Conservation (phyloP, 345 rosid genomes). For the Camelina hispida region DNA sequence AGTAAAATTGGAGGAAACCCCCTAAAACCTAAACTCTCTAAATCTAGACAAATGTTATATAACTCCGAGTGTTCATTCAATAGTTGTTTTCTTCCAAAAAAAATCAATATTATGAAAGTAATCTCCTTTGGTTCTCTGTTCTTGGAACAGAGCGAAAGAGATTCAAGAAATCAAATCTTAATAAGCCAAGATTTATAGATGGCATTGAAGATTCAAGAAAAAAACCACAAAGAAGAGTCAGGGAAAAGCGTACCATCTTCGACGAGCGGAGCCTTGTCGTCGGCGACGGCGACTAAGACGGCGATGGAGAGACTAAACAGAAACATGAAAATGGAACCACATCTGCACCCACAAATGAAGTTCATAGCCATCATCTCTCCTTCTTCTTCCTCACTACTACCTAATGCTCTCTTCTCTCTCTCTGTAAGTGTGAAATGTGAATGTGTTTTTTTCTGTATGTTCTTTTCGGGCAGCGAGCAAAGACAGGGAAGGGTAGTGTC, state of each 20-base stretch:
- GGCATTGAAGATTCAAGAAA: constrained; percentile 7
- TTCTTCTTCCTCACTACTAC: constrained; percentile 21
- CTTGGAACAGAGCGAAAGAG: constrained; percentile 1
- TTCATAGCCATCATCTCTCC: constrained; percentile 48
- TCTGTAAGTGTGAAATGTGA: constrained; percentile 36
- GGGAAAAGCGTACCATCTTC: constrained; percentile 68
- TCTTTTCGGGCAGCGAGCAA: constrained; percentile 45
- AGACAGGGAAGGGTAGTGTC: constrained; percentile 42
- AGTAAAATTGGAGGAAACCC: background rate
- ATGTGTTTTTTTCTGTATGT: constrained; percentile 39
- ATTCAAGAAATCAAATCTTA: constrained; percentile 22
- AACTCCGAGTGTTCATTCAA: too few species aligned
- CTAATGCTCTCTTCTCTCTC: constrained; percentile 23
- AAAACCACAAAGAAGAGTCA: background rate
- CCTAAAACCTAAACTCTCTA: background rate
- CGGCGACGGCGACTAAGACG: constrained; percentile 47
- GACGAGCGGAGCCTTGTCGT: constrained; percentile 47
- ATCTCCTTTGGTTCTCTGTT: constrained; percentile 3
- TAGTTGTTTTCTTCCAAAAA: background rate
- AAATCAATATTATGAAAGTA: background rate
- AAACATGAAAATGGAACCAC: constrained; percentile 50
- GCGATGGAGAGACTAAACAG: constrained; percentile 46
- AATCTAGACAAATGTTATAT: background rate
- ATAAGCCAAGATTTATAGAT: constrained; percentile 40
- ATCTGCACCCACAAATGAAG: constrained; percentile 40